A percentile compares a stretch with the other conserved stretches of the same genome.
phyloP scores from a whole-genome alignment of 2,329 filamentous ascomycete genomes.

The Colletotrichum sp. region DNA sequence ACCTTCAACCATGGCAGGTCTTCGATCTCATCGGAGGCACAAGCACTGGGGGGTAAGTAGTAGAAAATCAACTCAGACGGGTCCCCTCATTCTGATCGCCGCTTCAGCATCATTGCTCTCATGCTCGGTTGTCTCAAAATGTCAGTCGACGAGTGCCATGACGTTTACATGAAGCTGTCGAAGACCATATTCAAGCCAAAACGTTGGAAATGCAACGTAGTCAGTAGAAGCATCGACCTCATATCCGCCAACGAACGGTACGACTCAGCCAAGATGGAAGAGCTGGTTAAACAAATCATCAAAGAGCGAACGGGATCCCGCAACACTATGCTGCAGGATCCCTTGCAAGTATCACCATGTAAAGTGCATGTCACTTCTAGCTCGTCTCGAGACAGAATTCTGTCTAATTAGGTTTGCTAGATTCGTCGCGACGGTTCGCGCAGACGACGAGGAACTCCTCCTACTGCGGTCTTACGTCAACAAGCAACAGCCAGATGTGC shows the following conservation, averaged over 20 bases:
- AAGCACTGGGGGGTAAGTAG: conserved; percentile 13
- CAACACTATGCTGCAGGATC: neutral
- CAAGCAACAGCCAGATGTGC: neutral
- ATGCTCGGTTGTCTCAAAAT: conserved; percentile 27
- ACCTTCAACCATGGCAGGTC: conserved; percentile 19
- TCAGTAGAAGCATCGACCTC: conserved; percentile 1
- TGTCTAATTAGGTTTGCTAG: neutral
- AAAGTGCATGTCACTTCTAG: neutral
- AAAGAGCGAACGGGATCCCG: conserved; percentile 1
- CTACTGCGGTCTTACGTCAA: conserved; percentile 16
- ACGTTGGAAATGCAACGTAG: conserved; percentile 19
- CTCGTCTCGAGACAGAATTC: rapidly evolving
- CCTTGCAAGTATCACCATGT: neutral
- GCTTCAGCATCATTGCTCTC: conserved; percentile 24
- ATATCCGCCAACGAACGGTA: conserved; percentile 15
- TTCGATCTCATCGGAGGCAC: conserved; percentile 25
- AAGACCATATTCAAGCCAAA: conserved; percentile 26
- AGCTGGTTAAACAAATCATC: conserved; percentile 23
- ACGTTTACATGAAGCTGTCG: conserved; percentile 23
- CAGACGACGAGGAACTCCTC: neutral
- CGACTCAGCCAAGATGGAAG: conserved; percentile 18
- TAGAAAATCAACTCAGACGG: rapidly evolving
- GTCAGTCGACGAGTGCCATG: conserved; percentile 26
- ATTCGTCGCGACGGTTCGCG: conserved; percentile 25
- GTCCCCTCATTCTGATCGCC: neutral